Conservation (phyloP, 1,284 basidiomycete genomes). For the Marasmius oreades region DNA sequence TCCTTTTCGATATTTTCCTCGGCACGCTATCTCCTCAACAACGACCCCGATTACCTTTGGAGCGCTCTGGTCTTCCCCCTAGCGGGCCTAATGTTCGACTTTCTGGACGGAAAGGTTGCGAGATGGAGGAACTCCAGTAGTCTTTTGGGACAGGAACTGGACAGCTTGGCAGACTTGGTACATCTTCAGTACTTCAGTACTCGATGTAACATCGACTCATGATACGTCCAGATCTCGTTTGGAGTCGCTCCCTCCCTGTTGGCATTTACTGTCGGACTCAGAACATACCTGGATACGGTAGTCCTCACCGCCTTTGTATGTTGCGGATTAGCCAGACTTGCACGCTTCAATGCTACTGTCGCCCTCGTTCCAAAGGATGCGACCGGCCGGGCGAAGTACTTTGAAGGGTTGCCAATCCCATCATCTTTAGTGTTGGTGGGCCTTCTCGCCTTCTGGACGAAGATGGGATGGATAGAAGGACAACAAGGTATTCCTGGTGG, state of each 20-base stretch:
- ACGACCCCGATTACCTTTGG: conserved; percentile 81
- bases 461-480: conserved; percentile 80
- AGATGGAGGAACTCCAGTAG: conserved; percentile 94
- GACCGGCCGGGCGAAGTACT: conserved; percentile 89
- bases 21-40: conserved; percentile 81
- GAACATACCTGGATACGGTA: conserved; percentile 86
- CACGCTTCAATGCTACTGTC: conserved; percentile 98
- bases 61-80: conserved; percentile 86
- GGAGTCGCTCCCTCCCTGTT: conserved; percentile 94
- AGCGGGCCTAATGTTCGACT: conserved; percentile 97
- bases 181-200: conserved; percentile 24
- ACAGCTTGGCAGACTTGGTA: conserved; percentile 94
- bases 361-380: conserved; percentile 89
- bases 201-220: conserved; percentile 11
- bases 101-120: conserved; percentile 96
- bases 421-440: conserved; percentile 83
- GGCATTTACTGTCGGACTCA: conserved; percentile 89
- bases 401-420: conserved; percentile 97
- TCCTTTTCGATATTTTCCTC: conserved; percentile 94
- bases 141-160: conserved; percentile 98
- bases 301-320: conserved; percentile 91
- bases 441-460: conserved; percentile 80
- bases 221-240: conserved; percentile 77
- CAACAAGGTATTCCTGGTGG: conserved; percentile 76
- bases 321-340: conserved; percentile 92